Evolutionary conservation across 2,329 filamentous ascomycete genomes (phyloP), one percentile per base, ranked within the genome.

Genomic region (Penicillium glabrum): DNA sequence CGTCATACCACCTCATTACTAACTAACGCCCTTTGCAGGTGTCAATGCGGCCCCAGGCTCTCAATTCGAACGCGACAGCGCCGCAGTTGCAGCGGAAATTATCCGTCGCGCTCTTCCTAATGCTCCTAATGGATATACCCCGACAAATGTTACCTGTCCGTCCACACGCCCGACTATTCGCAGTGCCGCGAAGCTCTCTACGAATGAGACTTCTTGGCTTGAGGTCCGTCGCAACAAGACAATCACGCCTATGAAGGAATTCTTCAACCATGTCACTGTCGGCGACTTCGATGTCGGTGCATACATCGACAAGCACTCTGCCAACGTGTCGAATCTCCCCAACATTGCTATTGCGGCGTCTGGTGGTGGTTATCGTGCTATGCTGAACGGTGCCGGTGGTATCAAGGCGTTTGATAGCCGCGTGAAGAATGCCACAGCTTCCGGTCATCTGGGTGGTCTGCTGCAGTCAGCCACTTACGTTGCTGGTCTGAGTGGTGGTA

Each of bases 331-430:
- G 16, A 78, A 80, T 2, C 66, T 89, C 23, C 87, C 87, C 0
- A 89, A 88, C 65, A 86, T 96, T 59, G 91, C 82, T 16, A 84
- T 96, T 61, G 90, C 91, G 10, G 80, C 90, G 44, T 95, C 90
- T 0, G 92, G 92, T 10, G 92, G 92, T 71, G 92, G 92, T 39
- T 96, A 95, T 72, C 83, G 92, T 60, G 91, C 92, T n/a, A 80
- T 96, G 78, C 80, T 93, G 79, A 93, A 90, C 70, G 91, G 90
- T 47, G 92, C 88, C n/a, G 92, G 92, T 62, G 89, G 88, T 31
- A 67, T 96, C 24, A 85, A 89, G 44, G 92, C 91, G 1, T 93
- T 91, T 63, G 92, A 96, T 72, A 84, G 76, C 64, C 84, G 92
- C 26, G 92, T 89, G 0, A 72, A 79, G 0, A 85, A 85, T 58